These are phyloP conservation scores for Paramecium pentaurelia DNA, from an alignment of 73 alveolate species.

Conservation along the genomic window DNA sequence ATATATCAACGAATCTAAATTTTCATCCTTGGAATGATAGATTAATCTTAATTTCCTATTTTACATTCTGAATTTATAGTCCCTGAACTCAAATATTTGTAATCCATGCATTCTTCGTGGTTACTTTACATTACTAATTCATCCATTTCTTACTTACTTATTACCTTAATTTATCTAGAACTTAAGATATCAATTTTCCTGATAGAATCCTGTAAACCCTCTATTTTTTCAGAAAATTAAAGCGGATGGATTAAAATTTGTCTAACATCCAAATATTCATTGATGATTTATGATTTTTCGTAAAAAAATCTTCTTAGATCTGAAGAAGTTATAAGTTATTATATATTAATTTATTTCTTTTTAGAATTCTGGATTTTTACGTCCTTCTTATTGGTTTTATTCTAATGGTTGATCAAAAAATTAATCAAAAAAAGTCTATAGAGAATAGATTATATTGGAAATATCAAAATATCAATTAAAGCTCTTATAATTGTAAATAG, in stretches of 20 bases:
- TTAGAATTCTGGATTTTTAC: background rate
- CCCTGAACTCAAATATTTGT: background rate
- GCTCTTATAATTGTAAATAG: background rate
- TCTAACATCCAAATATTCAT: background rate
- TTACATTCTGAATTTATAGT: background rate
- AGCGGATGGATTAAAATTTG: background rate
- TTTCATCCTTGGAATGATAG: too few species aligned
- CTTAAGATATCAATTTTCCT: background rate
- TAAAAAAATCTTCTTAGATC: background rate
- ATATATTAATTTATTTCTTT: background rate
- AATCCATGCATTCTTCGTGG: background rate
- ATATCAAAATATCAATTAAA: background rate
- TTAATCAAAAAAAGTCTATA: background rate
- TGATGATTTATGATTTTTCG: background rate
- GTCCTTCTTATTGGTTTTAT: background rate
- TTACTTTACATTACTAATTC: background rate
- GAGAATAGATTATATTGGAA: background rate
- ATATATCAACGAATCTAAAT: too few species aligned
- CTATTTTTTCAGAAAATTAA: background rate
- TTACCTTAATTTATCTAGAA: background rate
- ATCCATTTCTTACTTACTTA: background rate
- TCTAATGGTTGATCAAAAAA: background rate
- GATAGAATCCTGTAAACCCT: background rate
- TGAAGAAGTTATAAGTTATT: background rate
- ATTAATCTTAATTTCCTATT: background rate